A percentile compares a stretch with the other conserved stretches of the same genome.
Conservation (phyloP, 257 asterid species). For the Solanum gandarillasii region DNA sequence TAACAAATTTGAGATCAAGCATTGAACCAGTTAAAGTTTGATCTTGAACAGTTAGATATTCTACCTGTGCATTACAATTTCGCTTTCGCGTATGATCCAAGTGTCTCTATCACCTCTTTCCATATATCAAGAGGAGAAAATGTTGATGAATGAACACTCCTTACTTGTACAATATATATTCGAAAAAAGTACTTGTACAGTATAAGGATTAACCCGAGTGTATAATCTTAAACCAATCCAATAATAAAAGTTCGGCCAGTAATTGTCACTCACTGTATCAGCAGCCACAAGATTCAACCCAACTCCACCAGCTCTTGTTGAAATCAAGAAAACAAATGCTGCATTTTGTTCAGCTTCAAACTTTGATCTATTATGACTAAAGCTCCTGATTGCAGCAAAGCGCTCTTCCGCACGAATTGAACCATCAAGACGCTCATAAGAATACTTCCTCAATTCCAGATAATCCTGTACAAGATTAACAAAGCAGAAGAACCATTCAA, state of each 20-base stretch:
- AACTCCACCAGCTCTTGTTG: slow-evolving; percentile 98
- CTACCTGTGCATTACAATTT: background rate
- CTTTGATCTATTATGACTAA: slow-evolving; percentile 39
- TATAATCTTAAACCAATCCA: background rate
- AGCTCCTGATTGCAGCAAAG: slow-evolving; percentile 88
- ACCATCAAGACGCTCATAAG: slow-evolving; percentile 98
- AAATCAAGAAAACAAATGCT: slow-evolving; percentile 77
- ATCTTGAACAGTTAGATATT: background rate
- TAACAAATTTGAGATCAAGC: background rate
- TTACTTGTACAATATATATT: background rate
- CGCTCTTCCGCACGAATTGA: slow-evolving; percentile 96
- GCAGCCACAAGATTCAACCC: slow-evolving; percentile 98
- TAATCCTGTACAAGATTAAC: slow-evolving; percentile 48
- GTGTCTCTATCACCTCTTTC: background rate
- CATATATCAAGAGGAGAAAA: background rate
- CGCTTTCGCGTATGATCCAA: background rate
- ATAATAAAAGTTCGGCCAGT: background rate
- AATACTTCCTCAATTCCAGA: slow-evolving; percentile 66
- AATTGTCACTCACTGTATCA: slow-evolving; percentile 56
- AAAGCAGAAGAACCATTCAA: background rate
- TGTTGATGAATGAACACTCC: background rate
- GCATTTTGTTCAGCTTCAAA: slow-evolving; percentile 18
- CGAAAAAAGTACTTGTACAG: background rate
- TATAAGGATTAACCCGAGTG: background rate
- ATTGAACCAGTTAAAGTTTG: background rate